These are phyloP conservation scores for Parascedosporium putredinis DNA, from an alignment of 2,329 filamentous ascomycete genomes.

Conservation along the genomic window DNA sequence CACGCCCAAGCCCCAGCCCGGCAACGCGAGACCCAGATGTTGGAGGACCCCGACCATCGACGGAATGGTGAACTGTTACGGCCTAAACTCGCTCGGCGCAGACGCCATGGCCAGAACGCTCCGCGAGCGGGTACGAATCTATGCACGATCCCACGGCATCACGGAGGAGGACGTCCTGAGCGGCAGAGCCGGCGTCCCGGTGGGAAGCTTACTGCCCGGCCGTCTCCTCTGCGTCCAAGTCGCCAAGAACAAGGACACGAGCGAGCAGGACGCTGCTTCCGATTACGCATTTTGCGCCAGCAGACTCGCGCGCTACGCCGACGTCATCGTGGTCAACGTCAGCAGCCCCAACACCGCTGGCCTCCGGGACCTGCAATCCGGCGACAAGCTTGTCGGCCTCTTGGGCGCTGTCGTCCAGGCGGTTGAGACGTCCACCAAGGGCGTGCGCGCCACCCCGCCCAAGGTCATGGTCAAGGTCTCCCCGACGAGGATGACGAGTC, in stretches of 20 bases:
- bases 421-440: constrained; percentile 40
- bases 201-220: constrained; percentile 68
- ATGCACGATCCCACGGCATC: constrained; percentile 60
- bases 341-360: constrained; percentile 95
- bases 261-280: constrained; percentile 70
- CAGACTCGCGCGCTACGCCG: constrained; percentile 74
- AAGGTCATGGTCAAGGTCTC: constrained; percentile 97
- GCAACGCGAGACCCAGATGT: constrained; percentile 79
- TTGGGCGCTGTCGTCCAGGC: constrained; percentile 74
- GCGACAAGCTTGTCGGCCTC: constrained; percentile 71
- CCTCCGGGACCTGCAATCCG: constrained; percentile 74
- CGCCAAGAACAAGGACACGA: constrained; percentile 90
- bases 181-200: constrained; percentile 65
- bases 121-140: constrained; percentile 66
- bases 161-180: constrained; percentile 66
- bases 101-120: constrained; percentile 75
- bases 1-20: constrained; percentile 76
- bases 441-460: constrained; percentile 55
- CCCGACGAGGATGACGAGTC: constrained; percentile 83
- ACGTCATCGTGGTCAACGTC: constrained; percentile 96
- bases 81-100: constrained; percentile 83
- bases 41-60: constrained; percentile 78
- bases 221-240: constrained; percentile 82
- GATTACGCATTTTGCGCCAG: constrained; percentile 86
- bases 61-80: constrained; percentile 90